Evolutionary conservation across 768 basidiomycete species (phyloP), one percentile per base, ranked within the genome.

Genomic region (Psilocybe cyanescens): DNA sequence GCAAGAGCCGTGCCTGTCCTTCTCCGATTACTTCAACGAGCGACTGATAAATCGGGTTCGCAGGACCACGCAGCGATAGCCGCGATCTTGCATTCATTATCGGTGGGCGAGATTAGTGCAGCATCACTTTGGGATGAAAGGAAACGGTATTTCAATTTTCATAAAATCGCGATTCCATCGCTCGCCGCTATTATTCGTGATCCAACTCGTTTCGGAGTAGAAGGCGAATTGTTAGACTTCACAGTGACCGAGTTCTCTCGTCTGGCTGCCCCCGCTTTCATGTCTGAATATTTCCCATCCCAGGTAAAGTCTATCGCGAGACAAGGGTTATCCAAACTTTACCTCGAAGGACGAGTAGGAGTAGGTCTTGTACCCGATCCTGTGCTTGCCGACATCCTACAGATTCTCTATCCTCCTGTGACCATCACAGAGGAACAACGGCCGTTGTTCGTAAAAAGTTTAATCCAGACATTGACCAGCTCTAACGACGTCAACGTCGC

Each of bases 311-410:
- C 65, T 3, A 60, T 70, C 1, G 75, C 73, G 5, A 67, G 75
- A 24, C 60, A 68, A 11, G 75, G 75, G n/a, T 60, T 80, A n/a
- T 75, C 74, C n/a, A 71, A 70, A 35, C 70, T 79, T 1, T 77
- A 75, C 48, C 68, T 74, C 30, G 71, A 75, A 31, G 77, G 75
- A 14, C 70, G 69, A 12, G 68, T 81, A 33, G 70, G 68, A 2
- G 67, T 71, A 24, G 75, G 72, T 39, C 57, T 63, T 1, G 65
- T 78, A 16, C 62, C 75, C 0, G 75, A 79, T 56, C 44, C 58
- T 17, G 65, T 71, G 30, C 71, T 79, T 7, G 73, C 72, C 2
- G 75, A 81, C 54, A 73, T 77, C 1, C 69, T 79, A 1, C 76
- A 78, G 49, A 70, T 79, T 8, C 68, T 79, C 3, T 72, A 75